Percentiles rank a stretch among this genome's conserved stretches.
Evolutionary conservation across 768 basidiomycete genomes (phyloP).

Genomic region (Lactarius psammicola): DNA sequence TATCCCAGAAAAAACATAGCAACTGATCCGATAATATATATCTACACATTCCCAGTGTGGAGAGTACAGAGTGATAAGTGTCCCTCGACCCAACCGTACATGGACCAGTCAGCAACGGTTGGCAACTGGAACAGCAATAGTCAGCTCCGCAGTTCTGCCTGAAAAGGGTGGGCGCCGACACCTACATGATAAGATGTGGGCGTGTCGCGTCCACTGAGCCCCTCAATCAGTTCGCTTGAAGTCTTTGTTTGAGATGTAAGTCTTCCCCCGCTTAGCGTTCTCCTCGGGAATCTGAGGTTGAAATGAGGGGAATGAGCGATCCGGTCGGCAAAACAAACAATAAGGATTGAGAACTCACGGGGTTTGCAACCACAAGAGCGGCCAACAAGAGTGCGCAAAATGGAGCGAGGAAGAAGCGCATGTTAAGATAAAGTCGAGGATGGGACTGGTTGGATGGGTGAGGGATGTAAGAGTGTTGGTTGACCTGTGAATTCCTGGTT

Average conservation of each 20-base stretch:
- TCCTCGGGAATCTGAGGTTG: neutral
- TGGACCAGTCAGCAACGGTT: neutral
- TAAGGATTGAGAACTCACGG: neutral
- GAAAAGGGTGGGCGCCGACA: neutral
- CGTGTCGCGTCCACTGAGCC: neutral
- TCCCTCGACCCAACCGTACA: neutral
- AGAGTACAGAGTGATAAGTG: neutral
- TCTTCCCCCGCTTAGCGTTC: neutral
- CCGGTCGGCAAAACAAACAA: neutral
- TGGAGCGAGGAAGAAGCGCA: constrained; percentile 15
- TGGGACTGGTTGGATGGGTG: neutral
- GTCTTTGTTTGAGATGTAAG: rapidly evolving
- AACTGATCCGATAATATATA: neutral
- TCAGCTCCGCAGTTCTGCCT: neutral
- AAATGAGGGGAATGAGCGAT: neutral
- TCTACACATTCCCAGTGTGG: neutral
- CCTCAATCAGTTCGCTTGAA: neutral
- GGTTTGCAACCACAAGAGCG: constrained; percentile 5
- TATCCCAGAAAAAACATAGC: neutral
- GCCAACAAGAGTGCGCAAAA: constrained; percentile 9
- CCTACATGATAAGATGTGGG: neutral
- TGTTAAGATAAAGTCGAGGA: neutral
- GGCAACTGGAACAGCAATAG: neutral
- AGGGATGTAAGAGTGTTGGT: neutral
- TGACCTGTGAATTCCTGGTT: neutral